These are phyloP conservation scores for Allodekkera sacchari DNA, from an alignment of 805 yeast genomes.

Conservation along the genomic window DNA sequence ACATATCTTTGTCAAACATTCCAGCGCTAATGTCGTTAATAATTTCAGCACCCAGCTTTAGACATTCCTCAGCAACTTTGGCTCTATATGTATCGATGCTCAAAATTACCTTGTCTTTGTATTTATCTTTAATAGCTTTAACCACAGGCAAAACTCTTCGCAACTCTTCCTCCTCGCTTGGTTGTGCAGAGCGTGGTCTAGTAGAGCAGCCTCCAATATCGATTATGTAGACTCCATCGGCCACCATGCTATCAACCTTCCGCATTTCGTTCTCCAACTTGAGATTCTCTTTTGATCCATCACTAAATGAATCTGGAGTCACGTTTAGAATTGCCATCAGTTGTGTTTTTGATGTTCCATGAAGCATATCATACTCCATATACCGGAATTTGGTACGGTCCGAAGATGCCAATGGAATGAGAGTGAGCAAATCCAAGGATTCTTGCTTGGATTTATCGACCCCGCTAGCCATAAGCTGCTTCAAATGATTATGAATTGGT, in stretches of 20 bases:
- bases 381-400: slow-evolving; percentile 15
- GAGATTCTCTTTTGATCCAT: slow-evolving; percentile 53
- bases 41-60: slow-evolving; percentile 78
- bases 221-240: slow-evolving; percentile 61
- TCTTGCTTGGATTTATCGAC: slow-evolving; percentile 33
- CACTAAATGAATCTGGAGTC: slow-evolving; percentile 94
- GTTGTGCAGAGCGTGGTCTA: slow-evolving; percentile 69
- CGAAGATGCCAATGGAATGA: slow-evolving; percentile 35
- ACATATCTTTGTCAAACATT: slow-evolving; percentile 55
- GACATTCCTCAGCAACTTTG: slow-evolving; percentile 59
- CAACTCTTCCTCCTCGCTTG: slow-evolving; percentile 58
- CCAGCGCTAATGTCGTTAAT: slow-evolving; percentile 91
- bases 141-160: slow-evolving; percentile 65
- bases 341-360: slow-evolving; percentile 41
- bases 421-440: slow-evolving; percentile 39
- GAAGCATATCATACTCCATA: slow-evolving; percentile 37
- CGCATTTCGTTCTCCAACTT: slow-evolving; percentile 33
- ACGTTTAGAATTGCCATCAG: slow-evolving; percentile 85
- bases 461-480: slow-evolving; percentile 26
- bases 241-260: slow-evolving; percentile 41
- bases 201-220: slow-evolving; percentile 97
- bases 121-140: slow-evolving; percentile 40
- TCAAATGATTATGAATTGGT: slow-evolving; percentile 61
- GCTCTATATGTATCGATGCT: slow-evolving; percentile 88
- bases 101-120: slow-evolving; percentile 35